These are phyloP conservation scores for Macrolepiota fuliginosa DNA, from an alignment of 768 basidiomycete genomes.

Conservation along the genomic window DNA sequence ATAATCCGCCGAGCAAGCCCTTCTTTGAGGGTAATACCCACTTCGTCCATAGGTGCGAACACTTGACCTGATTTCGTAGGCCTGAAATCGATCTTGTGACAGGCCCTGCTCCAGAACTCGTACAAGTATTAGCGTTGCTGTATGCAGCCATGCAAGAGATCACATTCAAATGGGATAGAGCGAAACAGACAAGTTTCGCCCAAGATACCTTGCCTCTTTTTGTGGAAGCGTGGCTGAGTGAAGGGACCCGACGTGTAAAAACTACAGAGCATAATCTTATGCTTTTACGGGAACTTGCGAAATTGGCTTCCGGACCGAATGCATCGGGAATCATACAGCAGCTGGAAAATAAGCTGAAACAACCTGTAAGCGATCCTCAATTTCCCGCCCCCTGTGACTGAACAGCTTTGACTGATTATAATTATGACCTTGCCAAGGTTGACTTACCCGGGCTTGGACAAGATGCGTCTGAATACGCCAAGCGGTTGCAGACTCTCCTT, in stretches of 20 bases:
- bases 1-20: background rate
- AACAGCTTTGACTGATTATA: background rate
- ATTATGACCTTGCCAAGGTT: background rate
- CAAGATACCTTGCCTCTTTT: constrained; percentile 39
- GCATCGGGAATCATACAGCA: constrained; percentile 19
- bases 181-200: constrained; percentile 20
- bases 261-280: constrained; percentile 41
- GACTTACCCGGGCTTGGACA: background rate
- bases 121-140: constrained; percentile 53
- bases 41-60: background rate
- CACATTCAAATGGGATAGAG: constrained; percentile 20
- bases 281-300: constrained; percentile 44
- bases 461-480: constrained; percentile 40
- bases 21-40: constrained; percentile 5
- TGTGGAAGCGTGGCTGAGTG: constrained; percentile 31
- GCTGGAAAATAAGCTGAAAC: constrained; percentile 14
- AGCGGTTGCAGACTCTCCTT: constrained; percentile 60
- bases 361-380: constrained; percentile 22
- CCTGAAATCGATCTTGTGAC: background rate
- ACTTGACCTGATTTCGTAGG: background rate
- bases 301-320: constrained; percentile 28
- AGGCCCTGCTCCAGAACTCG: constrained; percentile 52
- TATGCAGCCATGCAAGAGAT: constrained; percentile 55
- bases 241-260: constrained; percentile 22
- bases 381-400: background rate